Percentiles rank a stretch among this genome's conserved stretches.
Conservation (phyloP, 2,329 filamentous ascomycete species). For the Tolypocladium amazonense region DNA sequence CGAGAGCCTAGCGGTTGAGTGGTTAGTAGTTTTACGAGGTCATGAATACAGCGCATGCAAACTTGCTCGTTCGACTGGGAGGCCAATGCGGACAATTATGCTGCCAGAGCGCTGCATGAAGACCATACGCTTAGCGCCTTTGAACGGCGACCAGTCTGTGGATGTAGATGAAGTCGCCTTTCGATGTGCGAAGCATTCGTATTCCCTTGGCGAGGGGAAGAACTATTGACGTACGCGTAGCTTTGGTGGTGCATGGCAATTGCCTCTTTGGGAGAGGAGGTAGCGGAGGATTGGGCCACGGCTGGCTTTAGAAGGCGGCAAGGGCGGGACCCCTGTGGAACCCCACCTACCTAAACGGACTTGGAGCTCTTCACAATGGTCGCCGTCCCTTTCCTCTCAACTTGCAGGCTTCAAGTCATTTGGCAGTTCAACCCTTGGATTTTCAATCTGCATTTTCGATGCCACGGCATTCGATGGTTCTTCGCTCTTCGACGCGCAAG, state of each 20-base stretch:
- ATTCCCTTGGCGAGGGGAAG: not conserved
- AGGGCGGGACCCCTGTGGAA: not conserved
- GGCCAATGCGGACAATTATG: not conserved
- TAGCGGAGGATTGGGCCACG: not conserved
- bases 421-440: too few species aligned
- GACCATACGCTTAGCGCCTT: not conserved
- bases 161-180: not conserved
- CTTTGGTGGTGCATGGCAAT: not conserved
- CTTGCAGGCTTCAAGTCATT: not conserved
- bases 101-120: too few species aligned
- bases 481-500: not conserved
- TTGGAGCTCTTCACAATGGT: too few species aligned
- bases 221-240: too few species aligned
- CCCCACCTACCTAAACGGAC: not conserved
- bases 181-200: not conserved
- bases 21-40: constrained; percentile 1
- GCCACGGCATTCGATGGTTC: too few species aligned
- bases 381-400: not conserved
- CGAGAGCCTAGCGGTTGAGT: constrained; percentile 5
- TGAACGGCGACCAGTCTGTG: not conserved
- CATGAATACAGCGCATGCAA: constrained; percentile 2
- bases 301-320: not conserved
- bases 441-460: too few species aligned
- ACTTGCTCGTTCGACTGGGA: not conserved
- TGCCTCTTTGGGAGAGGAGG: not conserved